Evolutionary conservation across 2,329 filamentous ascomycete species (phyloP), one percentile per base, ranked within the genome.

Genomic region (Claviceps lovelessii): DNA sequence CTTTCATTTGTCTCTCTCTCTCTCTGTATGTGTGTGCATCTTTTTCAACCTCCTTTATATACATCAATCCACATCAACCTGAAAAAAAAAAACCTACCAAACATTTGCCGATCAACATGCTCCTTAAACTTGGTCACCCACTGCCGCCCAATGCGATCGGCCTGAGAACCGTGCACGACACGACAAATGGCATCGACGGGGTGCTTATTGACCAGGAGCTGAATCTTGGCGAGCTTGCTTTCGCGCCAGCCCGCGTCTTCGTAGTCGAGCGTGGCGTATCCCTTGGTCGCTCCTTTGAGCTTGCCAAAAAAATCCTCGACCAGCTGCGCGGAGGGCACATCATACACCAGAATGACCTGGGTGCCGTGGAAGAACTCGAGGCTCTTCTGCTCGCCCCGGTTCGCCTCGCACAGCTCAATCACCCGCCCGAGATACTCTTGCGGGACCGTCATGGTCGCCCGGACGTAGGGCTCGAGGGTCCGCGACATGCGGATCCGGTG

Each of bases 231-330:
- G 45, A 98, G 83, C 58, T 83, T 83, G 64, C 86, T 88, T 57
- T 80, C 73, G 28, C 85, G 82, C 80, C 90, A 98, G 0, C 88
- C 91, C 0, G 90, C 86, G 62, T 98, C 93, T 71, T 98, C 93
- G 67, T 98, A 98, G 68, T 98, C 93, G 5, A 98, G 79, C 41
- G 87, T 93, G 0, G 93, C 93, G 63, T 98, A 98, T 11, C 93
- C 93, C 68, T 95, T 96, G 2, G 90, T 96, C 0, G 83, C 80
- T 42, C 90, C 88, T 69, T 98, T 98, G 53, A 98, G 76, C 70
- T 95, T 96, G 53, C 93, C 93, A 67, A 98, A 98, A 65, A 98
- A 85, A 69, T 98, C 93, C 62, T 97, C 93, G 0, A 98, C 93
- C 4, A 98, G 76, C 54, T 95, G 88, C 1, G 90, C 83, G 0